These are phyloP conservation scores for Eucalyptus cloeziana DNA, from an alignment of 345 rosid genomes.

Conservation along the genomic window DNA sequence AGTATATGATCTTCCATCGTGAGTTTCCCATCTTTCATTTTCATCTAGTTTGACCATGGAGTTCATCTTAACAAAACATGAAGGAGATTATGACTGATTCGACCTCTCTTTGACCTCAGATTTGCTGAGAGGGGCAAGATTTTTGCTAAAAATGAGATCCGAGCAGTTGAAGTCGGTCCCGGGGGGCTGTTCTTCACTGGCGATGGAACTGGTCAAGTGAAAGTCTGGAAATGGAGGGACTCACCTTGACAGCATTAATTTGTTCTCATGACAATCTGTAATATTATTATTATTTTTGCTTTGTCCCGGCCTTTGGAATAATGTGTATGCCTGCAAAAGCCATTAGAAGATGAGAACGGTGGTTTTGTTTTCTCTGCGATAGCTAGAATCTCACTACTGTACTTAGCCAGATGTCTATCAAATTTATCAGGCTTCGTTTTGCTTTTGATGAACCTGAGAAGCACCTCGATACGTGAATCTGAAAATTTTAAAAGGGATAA, in stretches of 20 bases:
- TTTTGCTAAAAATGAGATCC: constrained; percentile 71
- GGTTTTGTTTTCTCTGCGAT: not conserved
- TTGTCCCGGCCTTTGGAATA: not conserved
- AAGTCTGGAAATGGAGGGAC: constrained; percentile 78
- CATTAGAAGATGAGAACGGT: constrained; percentile 1
- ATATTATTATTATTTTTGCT: not conserved
- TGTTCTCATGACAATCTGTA: not conserved
- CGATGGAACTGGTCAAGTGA: constrained; percentile 86
- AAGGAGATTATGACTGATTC: not conserved
- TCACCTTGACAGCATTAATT: not conserved
- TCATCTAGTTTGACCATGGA: not conserved
- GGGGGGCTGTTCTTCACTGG: constrained; percentile 89
- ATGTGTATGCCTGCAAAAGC: not conserved
- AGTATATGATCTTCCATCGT: constrained; percentile 89
- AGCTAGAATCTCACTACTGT: not conserved
- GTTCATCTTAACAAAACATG: not conserved
- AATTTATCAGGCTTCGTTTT: not conserved
- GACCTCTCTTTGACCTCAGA: constrained; percentile 15
- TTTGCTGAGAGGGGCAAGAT: constrained; percentile 89
- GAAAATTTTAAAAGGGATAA: not conserved
- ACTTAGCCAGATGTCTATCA: not conserved
- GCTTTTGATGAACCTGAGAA: not conserved
- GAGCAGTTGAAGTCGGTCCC: constrained; percentile 72
- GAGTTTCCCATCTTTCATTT: constrained; percentile 17
- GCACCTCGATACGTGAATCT: not conserved